Percentiles rank a stretch among this genome's conserved stretches.
phyloP scores from a whole-genome alignment of 208 protist genomes.

The Novymonas esmeraldas region DNA sequence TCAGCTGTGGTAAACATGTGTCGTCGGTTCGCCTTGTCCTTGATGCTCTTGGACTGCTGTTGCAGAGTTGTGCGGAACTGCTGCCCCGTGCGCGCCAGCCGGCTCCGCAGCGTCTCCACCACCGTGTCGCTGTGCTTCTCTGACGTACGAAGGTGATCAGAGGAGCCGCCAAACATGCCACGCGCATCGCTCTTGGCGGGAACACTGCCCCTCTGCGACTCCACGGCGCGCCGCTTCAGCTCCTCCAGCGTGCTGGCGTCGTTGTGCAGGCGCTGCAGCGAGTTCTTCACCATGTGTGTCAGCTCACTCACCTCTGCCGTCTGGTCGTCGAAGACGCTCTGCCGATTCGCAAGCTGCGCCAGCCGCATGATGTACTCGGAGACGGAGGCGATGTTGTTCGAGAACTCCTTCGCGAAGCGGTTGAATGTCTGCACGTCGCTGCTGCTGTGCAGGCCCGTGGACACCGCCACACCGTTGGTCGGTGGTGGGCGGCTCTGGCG shows the following conservation, averaged over 20 bases:
- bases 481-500: conserved; percentile 12
- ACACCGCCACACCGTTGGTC: not conserved
- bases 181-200: conserved; percentile 4
- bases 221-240: conserved; percentile 66
- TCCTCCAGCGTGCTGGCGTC: conserved; percentile 77
- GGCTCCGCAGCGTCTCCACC: conserved; percentile 75
- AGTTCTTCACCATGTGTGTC: conserved; percentile 81
- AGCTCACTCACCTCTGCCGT: conserved; percentile 75
- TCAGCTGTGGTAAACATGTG: conserved; percentile 85
- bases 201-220: conserved; percentile 46
- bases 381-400: conserved; percentile 75
- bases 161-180: conserved; percentile 13
- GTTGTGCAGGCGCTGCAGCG: conserved; percentile 78
- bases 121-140: conserved; percentile 64
- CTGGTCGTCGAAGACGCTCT: conserved; percentile 92
- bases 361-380: conserved; percentile 85
- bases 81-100: conserved; percentile 77
- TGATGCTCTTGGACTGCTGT: conserved; percentile 77
- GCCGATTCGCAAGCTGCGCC: conserved; percentile 73
- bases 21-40: conserved; percentile 72
- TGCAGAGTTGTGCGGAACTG: conserved; percentile 85
- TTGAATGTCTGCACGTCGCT: conserved; percentile 83
- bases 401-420: conserved; percentile 78
- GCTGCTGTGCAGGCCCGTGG: conserved; percentile 55
- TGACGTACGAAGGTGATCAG: conserved; percentile 28